Base-by-base conservation (phyloP, 1,284 basidiomycete species). In the Coniophora puteana region DNA sequence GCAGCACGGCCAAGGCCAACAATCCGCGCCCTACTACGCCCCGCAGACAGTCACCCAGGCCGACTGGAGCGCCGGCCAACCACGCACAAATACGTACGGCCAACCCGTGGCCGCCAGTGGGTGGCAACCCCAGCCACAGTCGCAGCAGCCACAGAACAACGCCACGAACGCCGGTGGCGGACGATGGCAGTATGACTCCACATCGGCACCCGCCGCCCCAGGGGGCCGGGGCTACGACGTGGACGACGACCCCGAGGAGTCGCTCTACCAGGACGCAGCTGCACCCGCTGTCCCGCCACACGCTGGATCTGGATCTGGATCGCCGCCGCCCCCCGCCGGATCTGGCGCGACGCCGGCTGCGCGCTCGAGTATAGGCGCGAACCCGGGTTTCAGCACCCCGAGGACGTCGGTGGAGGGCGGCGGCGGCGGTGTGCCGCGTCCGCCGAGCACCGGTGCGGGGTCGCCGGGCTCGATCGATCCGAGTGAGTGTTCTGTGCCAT, bases 151-250 rank as follows among this genome's bases (percentile, higher is more conserved):
- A 37, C 41, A 31, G 8, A 68, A 67, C 46, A 69, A 66, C 31
- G 65, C 69, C 37, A 67, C 69, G 4, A 67, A 69, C 20, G 10
- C 51, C 3, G 46, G 26, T 1, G 60, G 49, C n/a, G 36, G 23
- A 10, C 21, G 34, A 36, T n/a, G n/a, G n/a, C n/a, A n/a, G n/a
- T n/a, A n/a, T n/a, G n/a, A n/a, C 26, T 14, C 10, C 26, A 27
- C 26, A 10, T 14, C 10, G 14, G 26, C 10, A 27, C 14, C 10
- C 26, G n/a, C n/a, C n/a, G n/a, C n/a, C n/a, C n/a, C n/a, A n/a
- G n/a, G n/a, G n/a, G n/a, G 18, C 40, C 7, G 20, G 30, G 17
- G 5, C 13, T 59, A 62, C 34, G 57, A 61, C 40, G 45, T 62
- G 14, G 33, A 26, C 0, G 45, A 50, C 2, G 50, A 52, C 3